Conservation (phyloP, 805 yeast genomes). For the Ogataea sp. region DNA sequence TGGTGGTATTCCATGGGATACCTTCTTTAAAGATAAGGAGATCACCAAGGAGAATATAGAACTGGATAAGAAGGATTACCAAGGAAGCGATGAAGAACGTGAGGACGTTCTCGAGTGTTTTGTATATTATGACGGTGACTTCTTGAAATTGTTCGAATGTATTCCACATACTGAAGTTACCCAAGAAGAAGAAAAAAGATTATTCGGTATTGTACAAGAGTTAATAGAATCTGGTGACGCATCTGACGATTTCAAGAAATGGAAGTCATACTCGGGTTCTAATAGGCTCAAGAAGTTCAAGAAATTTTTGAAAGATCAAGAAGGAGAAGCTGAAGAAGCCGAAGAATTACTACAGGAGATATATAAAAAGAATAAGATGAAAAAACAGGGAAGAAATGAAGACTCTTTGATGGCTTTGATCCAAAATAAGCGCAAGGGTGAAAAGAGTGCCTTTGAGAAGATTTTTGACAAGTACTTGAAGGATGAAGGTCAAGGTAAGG, state of each 20-base stretch:
- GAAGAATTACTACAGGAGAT: slow-evolving; percentile 35
- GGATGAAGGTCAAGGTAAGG: slow-evolving; percentile 24
- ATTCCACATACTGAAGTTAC: slow-evolving; percentile 69
- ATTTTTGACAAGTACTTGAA: slow-evolving; percentile 44
- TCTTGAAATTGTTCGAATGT: slow-evolving; percentile 59
- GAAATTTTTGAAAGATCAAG: slow-evolving; percentile 41
- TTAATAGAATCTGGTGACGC: slow-evolving; percentile 32
- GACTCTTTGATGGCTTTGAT: slow-evolving; percentile 40
- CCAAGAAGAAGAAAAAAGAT: slow-evolving; percentile 52
- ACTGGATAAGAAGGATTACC: slow-evolving; percentile 59
- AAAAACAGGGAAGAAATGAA: slow-evolving; percentile 21
- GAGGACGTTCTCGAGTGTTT: slow-evolving; percentile 58
- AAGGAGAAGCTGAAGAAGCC: slow-evolving; percentile 62
- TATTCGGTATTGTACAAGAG: slow-evolving; percentile 42
- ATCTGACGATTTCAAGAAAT: slow-evolving; percentile 20
- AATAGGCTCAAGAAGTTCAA: slow-evolving; percentile 39
- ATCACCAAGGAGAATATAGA: slow-evolving; percentile 61
- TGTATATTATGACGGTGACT: slow-evolving; percentile 50
- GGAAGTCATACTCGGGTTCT: slow-evolving; percentile 42
- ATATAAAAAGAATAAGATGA: slow-evolving; percentile 23
- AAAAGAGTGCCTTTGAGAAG: slow-evolving; percentile 33
- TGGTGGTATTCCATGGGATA: slow-evolving; percentile 33
- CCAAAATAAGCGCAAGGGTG: slow-evolving; percentile 36
- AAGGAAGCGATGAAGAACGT: slow-evolving; percentile 49
- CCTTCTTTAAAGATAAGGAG: slow-evolving; percentile 30